Evolutionary conservation across 768 basidiomycete species (phyloP), one percentile per base, ranked within the genome.

Genomic region (Mycena kentingensis): DNA sequence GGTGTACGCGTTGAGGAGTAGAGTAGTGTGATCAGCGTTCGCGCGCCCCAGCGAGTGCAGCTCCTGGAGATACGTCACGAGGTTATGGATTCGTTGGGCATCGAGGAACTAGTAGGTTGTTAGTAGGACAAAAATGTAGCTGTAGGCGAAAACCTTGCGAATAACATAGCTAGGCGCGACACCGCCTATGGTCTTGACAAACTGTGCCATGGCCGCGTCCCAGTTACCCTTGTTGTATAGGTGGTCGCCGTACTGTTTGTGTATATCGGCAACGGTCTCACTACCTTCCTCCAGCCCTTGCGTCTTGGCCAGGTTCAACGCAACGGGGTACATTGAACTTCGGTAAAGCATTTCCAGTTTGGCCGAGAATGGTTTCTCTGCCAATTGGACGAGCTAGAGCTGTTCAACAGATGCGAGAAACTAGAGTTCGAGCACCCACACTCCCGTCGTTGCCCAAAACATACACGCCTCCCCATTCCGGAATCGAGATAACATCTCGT

Each of bases 151-250:
- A 34, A 93, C 96, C 81, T 98, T 99, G 60, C 97, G 84, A 45
- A 98, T 93, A 28, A 98, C 94, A 70, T 98, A 97, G 65, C 94
- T 97, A 0, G 95, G 92, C 55, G 93, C 90, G 1, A 97, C 74
- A 41, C 84, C 76, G 0, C 96, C 92, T 18, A 98, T 87, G 0
- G 97, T 98, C 64, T 90, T 82, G 25, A 97, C 73, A 65, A 89
- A 98, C 65, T 97, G 93, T 29, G 83, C 80, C 90, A 98, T 96
- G 0, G 95, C 88, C 5, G 84, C 88, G 54, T 98, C 97, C 61
- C 88, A 96, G 62, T 98, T 93, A 4, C 87, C 88, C 68, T 96
- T 97, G 16, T 75, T 63, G 65, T 99, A 98, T 12, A 98, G 74
- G 64, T 94, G 84, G 63, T 98, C 95, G 1, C 93, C 96, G 63